Evolutionary conservation across 1,139 yeast species (phyloP), one percentile per base, ranked within the genome.

Genomic region (Trichomonascaceae sp.): DNA sequence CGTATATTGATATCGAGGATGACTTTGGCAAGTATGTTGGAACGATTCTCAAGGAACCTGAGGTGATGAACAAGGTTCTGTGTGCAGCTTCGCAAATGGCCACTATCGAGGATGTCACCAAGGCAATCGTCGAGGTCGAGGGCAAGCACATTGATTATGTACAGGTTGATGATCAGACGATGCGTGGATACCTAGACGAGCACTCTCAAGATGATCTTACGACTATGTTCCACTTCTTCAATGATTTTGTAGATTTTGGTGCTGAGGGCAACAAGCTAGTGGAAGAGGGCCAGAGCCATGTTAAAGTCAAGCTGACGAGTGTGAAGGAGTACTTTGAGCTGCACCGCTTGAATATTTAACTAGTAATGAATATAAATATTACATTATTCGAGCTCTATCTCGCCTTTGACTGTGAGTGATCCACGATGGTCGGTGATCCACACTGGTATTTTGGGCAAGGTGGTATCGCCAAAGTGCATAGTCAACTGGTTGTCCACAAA

Each of bases 351-450:
- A 22, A 4, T 18, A 16, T 13, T 16, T 26, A n/a, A n/a, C n/a
- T n/a, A n/a, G n/a, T n/a, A n/a, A n/a, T n/a, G n/a, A n/a, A n/a
- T n/a, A n/a, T n/a, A n/a, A n/a, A n/a, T n/a, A n/a, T 11, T 8
- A 32, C 13, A 8, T 20, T 35, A 28, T n/a, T 29, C 28, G 17
- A 41, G 18, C 16, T 27, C 30, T 23, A 50, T 33, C 3, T 37
- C 36, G 1, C 52, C 54, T 17, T 40, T 37, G 29, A 46, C 43
- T 3, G 47, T 37, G 29, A 44, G 35, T 17, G 49, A 40, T 4
- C 57, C 56, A 17, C 42, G 34, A n/a, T 47, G 40, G 32, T 54
- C 51, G 31, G 51, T 51, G 20, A 56, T 51, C 60, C 61, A 57
- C 8, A 51, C 52, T 29, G 49, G 45, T 32, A 44, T 16, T 9